A percentile compares a stretch with the other conserved stretches of the same genome.
Evolutionary conservation across 2,329 filamentous ascomycete species (phyloP).

Genomic region (Scorias spongiosa): DNA sequence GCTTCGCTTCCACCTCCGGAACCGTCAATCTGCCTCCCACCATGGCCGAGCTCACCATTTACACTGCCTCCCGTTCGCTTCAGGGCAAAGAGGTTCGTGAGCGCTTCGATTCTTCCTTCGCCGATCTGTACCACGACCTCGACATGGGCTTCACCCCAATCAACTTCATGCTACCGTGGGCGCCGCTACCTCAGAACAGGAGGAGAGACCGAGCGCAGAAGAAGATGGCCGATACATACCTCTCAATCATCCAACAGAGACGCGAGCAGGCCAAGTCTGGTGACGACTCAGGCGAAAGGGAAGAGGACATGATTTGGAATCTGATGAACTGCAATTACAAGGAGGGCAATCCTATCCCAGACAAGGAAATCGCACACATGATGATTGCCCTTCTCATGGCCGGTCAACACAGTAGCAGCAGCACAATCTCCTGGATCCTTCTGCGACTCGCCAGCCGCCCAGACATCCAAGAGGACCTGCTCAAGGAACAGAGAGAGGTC

Average conservation of each 20-base stretch:
- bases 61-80: conserved; percentile 71
- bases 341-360: conserved; percentile 61
- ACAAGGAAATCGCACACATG: conserved; percentile 77
- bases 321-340: conserved; percentile 78
- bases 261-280: conserved; percentile 34
- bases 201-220: conserved; percentile 64
- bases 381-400: conserved; percentile 92
- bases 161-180: conserved; percentile 85
- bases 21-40: conserved; percentile 56
- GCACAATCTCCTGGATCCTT: conserved; percentile 72
- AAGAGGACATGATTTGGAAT: conserved; percentile 75
- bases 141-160: conserved; percentile 81
- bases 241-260: conserved; percentile 63
- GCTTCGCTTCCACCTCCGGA: conserved; percentile 31
- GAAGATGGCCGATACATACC: conserved; percentile 69
- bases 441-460: conserved; percentile 65
- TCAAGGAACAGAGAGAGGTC: conserved; percentile 61
- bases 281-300: conserved; percentile 10
- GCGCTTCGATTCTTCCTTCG: conserved; percentile 67
- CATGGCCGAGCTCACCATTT: conserved; percentile 79
- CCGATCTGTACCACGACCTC: conserved; percentile 71
- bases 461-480: conserved; percentile 64
- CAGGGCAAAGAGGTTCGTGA: conserved; percentile 72
- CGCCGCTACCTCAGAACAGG: conserved; percentile 75
- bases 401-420: conserved; percentile 77